phyloP scores from a whole-genome alignment of 192 early-diverging fungal genomes.

The Geranomyces michiganensis region DNA sequence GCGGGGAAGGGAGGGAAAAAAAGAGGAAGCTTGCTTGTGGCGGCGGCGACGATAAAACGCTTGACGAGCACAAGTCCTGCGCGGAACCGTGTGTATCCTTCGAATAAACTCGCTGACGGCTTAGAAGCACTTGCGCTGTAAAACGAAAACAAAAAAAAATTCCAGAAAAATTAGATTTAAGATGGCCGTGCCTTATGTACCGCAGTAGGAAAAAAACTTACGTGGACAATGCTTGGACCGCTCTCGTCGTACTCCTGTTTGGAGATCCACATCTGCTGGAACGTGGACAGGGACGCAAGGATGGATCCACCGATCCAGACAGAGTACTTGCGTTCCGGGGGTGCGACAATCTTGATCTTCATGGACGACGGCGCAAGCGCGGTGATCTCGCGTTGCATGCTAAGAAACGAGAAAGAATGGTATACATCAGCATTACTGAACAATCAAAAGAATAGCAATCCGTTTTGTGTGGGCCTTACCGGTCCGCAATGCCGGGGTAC shows the following conservation, averaged over 20 bases:
- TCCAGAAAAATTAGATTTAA: too few species aligned
- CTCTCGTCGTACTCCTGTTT: conserved; percentile 66
- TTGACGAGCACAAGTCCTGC: too few species aligned
- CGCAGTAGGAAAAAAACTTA: too few species aligned
- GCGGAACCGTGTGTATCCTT: too few species aligned
- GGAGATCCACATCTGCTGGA: conserved; percentile 71
- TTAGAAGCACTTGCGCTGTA: too few species aligned
- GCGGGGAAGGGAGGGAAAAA: too few species aligned
- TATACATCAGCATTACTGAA: conserved; percentile 11
- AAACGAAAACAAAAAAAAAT: too few species aligned
- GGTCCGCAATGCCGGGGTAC: conserved; percentile 96
- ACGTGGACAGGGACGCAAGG: conserved; percentile 62
- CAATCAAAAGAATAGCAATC: too few species aligned
- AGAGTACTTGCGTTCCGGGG: conserved; percentile 67
- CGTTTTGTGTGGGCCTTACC: conserved; percentile 42
- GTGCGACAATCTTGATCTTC: conserved; percentile 63
- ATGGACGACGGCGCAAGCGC: conserved; percentile 58
- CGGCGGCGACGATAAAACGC: too few species aligned
- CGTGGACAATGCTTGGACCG: conserved; percentile 61
- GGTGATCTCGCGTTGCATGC: conserved; percentile 61
- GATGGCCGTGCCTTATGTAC: too few species aligned
- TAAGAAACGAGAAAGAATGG: neutral
- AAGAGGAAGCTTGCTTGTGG: too few species aligned
- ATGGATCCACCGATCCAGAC: conserved; percentile 71
- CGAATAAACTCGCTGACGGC: too few species aligned